Percentiles rank a stretch among this genome's conserved stretches.
These are phyloP conservation scores for Scytalidium sp. DNA, from an alignment of 2,329 filamentous ascomycete genomes.

Conservation along the genomic window DNA sequence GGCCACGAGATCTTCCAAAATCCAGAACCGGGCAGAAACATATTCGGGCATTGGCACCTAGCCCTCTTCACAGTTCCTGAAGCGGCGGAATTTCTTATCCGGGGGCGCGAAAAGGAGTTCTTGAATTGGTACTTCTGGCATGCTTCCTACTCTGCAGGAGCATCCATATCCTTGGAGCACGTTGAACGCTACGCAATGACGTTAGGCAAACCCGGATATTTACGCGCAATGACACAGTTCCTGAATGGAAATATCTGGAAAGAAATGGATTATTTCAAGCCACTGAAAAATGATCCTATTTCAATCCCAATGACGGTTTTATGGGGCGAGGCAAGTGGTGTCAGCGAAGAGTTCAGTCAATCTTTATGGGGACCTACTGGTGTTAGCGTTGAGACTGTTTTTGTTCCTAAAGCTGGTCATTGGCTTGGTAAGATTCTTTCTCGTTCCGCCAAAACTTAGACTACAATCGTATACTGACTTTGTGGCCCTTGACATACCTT, in stretches of 20 bases:
- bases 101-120: constrained; percentile 38
- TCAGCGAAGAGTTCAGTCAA: neutral
- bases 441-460: neutral
- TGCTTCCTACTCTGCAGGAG: constrained; percentile 35
- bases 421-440: neutral
- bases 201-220: neutral
- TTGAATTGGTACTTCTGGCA: constrained; percentile 47
- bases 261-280: neutral
- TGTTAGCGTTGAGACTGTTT: neutral
- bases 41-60: constrained; percentile 39
- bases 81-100: constrained; percentile 42
- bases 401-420: neutral
- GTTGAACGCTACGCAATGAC: neutral
- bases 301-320: neutral
- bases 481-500: neutral
- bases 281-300: neutral
- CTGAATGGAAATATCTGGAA: neutral
- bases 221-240: neutral
- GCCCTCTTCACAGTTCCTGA: constrained; percentile 46
- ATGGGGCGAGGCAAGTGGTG: neutral
- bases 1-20: constrained; percentile 32
- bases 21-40: constrained; percentile 32
- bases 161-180: neutral
- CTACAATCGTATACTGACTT: neutral
- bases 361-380: neutral